Conservation (phyloP, 192 early-diverging fungal species). For the Coemansia sp. region DNA sequence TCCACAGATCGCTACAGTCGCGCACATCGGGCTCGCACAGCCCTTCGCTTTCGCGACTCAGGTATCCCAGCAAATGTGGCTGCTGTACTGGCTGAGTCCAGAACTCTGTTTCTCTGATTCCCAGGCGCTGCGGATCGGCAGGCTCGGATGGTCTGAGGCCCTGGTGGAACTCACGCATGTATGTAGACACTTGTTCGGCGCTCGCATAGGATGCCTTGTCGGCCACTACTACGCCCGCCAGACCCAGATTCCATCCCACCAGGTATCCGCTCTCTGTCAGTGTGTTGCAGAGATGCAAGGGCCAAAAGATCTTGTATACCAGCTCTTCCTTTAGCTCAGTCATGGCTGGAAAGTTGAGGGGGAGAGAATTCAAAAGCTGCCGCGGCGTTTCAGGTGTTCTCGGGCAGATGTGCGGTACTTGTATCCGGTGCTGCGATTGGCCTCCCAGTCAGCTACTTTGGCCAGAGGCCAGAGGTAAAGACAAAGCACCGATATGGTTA, state of each 20-base stretch:
- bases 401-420: conserved; percentile 44
- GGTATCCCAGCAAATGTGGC: conserved; percentile 36
- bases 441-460: conserved; percentile 46
- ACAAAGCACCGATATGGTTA: conserved; percentile 21
- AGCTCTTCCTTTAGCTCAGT: not conserved
- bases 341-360: not conserved
- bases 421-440: conserved; percentile 28
- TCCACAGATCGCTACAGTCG: conserved; percentile 38
- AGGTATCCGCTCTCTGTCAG: conserved; percentile 38
- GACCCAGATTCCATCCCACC: conserved; percentile 38
- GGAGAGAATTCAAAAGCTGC: conserved; percentile 35
- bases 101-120: not conserved
- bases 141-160: not conserved
- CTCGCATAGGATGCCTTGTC: conserved; percentile 38
- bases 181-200: conserved; percentile 18
- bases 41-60: conserved; percentile 50
- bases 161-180: conserved; percentile 25
- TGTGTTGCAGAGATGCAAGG: conserved; percentile 25
- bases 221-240: conserved; percentile 33
- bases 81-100: not conserved
- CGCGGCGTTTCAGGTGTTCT: conserved; percentile 51
- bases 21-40: conserved; percentile 44
- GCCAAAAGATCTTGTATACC: conserved; percentile 44
- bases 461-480: conserved; percentile 43
- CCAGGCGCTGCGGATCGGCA: not conserved